Percentiles rank a stretch among this genome's conserved stretches.
Conservation (phyloP, 345 rosid species). For the Citrus unshiu region DNA sequence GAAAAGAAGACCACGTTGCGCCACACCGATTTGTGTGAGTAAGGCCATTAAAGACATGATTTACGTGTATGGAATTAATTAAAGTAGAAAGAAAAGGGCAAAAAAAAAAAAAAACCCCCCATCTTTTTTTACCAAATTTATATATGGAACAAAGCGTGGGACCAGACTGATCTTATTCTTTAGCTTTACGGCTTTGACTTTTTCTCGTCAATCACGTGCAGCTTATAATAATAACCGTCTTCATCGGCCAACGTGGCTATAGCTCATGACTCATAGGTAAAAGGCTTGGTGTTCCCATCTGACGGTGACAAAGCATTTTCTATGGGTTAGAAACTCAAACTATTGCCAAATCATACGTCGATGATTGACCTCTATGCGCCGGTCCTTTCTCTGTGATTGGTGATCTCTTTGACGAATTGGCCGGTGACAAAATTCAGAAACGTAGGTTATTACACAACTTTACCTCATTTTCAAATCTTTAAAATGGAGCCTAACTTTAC, state of each 20-base stretch:
- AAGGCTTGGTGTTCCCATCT: neutral
- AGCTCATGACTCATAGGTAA: neutral
- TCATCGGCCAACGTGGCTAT: neutral
- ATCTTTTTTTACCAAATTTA: neutral
- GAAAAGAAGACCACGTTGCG: neutral
- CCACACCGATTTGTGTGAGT: neutral
- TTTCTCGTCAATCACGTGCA: neutral
- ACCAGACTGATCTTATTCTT: slow-evolving; percentile 5
- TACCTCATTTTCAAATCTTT: neutral
- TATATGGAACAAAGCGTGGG: neutral
- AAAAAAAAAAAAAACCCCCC: no score
- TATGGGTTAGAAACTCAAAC: neutral
- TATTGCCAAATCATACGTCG: neutral
- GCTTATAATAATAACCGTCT: neutral
- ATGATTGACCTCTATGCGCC: neutral
- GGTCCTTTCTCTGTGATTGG: neutral
- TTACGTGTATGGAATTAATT: neutral
- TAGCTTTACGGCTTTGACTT: slow-evolving; percentile 26
- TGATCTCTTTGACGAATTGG: neutral
- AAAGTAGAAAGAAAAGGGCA: no score
- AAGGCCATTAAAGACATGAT: neutral
- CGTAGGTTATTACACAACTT: neutral
- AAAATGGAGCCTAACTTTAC: neutral
- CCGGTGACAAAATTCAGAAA: neutral
- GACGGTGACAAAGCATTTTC: neutral